Evolutionary conservation across 805 yeast genomes (phyloP).

Genomic region (Myxozyma geophila): DNA sequence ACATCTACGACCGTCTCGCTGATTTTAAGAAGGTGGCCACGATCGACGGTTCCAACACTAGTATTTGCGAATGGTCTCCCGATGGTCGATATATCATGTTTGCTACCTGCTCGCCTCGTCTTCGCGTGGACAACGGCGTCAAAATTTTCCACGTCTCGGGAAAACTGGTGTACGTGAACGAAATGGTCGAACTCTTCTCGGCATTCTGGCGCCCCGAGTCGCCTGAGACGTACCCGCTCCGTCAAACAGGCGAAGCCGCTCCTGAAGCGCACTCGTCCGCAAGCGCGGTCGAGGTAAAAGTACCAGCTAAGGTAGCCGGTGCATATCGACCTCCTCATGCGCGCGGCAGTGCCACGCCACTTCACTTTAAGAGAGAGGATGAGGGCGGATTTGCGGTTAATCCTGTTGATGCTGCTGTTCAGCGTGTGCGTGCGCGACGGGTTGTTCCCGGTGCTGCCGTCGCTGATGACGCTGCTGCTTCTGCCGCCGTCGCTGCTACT

Average conservation of each 20-base stretch:
- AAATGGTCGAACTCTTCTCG: slow-evolving; percentile 76
- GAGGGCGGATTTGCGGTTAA: slow-evolving; percentile 34
- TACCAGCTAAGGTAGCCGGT: slow-evolving; percentile 67
- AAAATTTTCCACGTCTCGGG: slow-evolving; percentile 94
- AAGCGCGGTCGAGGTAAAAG: slow-evolving; percentile 50
- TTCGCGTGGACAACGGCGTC: slow-evolving; percentile 94
- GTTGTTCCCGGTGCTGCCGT: slow-evolving; percentile 45
- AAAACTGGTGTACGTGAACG: slow-evolving; percentile 73
- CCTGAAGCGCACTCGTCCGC: slow-evolving; percentile 77
- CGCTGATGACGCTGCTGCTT: slow-evolving; percentile 55
- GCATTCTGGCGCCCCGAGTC: slow-evolving; percentile 82
- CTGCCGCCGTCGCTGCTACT: slow-evolving; percentile 59
- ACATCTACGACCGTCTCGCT: slow-evolving; percentile 88
- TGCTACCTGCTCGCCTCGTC: slow-evolving; percentile 95
- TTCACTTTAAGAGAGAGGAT: slow-evolving; percentile 40
- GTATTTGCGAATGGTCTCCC: slow-evolving; percentile 98
- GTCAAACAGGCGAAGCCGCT: slow-evolving; percentile 46
- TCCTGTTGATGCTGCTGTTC: slow-evolving; percentile 33
- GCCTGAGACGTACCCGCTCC: slow-evolving; percentile 57
- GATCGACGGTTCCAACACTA: slow-evolving; percentile 90
- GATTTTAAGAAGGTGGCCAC: slow-evolving; percentile 78
- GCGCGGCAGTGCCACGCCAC: slow-evolving; percentile 51
- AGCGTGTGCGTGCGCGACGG: slow-evolving; percentile 24
- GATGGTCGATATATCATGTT: slow-evolving; percentile 92
- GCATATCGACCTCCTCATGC: slow-evolving; percentile 99